Base-by-base conservation (phyloP, 805 yeast genomes). In the Starmerella apicola region DNA sequence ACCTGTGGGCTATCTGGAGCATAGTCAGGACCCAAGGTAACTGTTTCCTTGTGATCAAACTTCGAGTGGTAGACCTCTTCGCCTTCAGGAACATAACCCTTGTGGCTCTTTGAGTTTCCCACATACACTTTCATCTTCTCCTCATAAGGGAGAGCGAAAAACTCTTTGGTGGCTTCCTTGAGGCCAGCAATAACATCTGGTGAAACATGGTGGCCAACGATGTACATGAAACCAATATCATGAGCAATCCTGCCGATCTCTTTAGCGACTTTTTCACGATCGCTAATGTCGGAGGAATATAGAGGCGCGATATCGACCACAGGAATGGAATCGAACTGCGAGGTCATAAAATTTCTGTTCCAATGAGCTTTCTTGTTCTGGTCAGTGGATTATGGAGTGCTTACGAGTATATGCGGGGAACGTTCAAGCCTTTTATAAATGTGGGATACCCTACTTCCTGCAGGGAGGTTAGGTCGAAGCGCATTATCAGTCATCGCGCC, bases 1-100 rank as follows among this genome's bases (percentile, higher is more conserved):
- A 58, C 56, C 60, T 71, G 72, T 16, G 38, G 43, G 2, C 55
- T 54, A 12, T 42, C 39, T 17, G 32, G 35, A 2, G 45, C 44
- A 15, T 29, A 28, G 24, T 45, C 41, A 30, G 44, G 48, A 3
- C 72, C 79, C 42, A 74, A 59, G 50, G 75, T 80, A 42, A 69
- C 68, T 56, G 76, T 80, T 50, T 75, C 81, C 42, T 80, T 58
- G 67, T 74, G 66, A 50, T 75, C 81, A 17, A 10, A 23, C 12
- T 16, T 28, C 6, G 13, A 13, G 8, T 10, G 24, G 20, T 20
- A 30, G 20, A 34, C 9, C 20, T 37, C 39, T 20, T 23, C 39
- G 10, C 39, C 39, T 21, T 37, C 35, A 12, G 39, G 39, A 16
- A 37, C 39, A 18, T 37, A 37, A 6, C 39, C 39, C 20, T 60